phyloP scores from a whole-genome alignment of 2,329 filamentous ascomycete genomes.

The Fusarium sp. region DNA sequence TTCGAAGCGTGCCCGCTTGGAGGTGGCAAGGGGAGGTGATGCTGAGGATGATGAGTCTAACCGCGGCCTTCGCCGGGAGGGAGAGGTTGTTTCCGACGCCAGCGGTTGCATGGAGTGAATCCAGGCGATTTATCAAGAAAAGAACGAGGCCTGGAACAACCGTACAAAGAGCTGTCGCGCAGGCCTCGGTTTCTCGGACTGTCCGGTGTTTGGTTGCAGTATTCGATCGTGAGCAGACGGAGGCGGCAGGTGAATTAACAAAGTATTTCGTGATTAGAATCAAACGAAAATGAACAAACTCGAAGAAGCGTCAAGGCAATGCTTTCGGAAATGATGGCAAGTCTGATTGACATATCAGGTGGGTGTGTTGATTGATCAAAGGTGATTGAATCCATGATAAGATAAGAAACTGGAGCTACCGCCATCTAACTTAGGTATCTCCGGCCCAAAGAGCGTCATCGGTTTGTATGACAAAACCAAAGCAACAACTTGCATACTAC shows the following conservation, averaged over 20 bases:
- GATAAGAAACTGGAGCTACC: conserved; percentile 36
- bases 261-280: not conserved
- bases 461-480: not conserved
- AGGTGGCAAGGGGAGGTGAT: conserved; percentile 34
- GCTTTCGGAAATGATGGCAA: not conserved
- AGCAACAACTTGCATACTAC: not conserved
- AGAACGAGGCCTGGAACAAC: conserved; percentile 41
- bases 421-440: conserved; percentile 19
- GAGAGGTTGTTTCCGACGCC: conserved; percentile 41
- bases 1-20: conserved; percentile 47
- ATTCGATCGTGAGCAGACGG: not conserved
- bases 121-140: not conserved
- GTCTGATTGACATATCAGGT: conserved; percentile 1
- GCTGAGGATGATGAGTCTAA: conserved; percentile 47
- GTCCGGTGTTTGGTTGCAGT: conserved; percentile 13
- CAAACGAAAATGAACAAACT: not conserved
- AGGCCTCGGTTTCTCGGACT: conserved; percentile 37
- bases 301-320: not conserved
- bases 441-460: conserved; percentile 13
- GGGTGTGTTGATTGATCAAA: conserved; percentile 30
- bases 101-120: conserved; percentile 47
- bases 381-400: conserved; percentile 34
- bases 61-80: conserved; percentile 51
- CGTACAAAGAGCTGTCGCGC: conserved; percentile 38
- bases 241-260: not conserved